These are phyloP conservation scores for Pelargonium fulgidum DNA, from an alignment of 441 rosid genomes.

Conservation along the genomic window DNA sequence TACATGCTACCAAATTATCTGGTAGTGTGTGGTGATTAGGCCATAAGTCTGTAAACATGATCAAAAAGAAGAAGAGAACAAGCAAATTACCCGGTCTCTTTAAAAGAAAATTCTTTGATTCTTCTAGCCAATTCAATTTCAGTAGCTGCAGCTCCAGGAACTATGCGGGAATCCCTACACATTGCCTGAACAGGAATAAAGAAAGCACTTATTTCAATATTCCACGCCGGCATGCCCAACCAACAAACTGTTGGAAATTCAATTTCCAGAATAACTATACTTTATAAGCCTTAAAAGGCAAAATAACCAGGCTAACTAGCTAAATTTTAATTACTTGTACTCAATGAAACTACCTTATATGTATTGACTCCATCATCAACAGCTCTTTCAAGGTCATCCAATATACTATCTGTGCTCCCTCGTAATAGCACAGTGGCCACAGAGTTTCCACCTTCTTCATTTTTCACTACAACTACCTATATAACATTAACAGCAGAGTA, in stretches of 20 bases:
- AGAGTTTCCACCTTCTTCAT: slow-evolving; percentile 92
- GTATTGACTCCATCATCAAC: slow-evolving; percentile 99
- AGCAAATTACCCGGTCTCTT: slow-evolving; percentile 75
- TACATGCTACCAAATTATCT: background rate
- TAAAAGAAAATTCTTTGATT: slow-evolving; percentile 82
- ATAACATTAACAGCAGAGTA: slow-evolving; percentile 15
- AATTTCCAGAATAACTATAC: slow-evolving; percentile 6
- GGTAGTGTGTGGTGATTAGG: background rate
- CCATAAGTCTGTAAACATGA: background rate
- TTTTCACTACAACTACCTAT: slow-evolving; percentile 82
- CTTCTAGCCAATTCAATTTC: slow-evolving; percentile 95
- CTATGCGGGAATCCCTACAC: slow-evolving; percentile 92
- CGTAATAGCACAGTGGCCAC: slow-evolving; percentile 84
- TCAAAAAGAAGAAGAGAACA: slow-evolving; percentile 10
- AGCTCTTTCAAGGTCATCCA: slow-evolving; percentile 99
- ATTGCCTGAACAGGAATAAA: slow-evolving; percentile 54
- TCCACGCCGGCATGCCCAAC: background rate
- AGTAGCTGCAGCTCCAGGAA: slow-evolving; percentile 99
- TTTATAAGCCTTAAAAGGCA: background rate
- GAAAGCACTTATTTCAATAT: background rate
- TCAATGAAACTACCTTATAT: slow-evolving; percentile 59
- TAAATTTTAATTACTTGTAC: background rate
- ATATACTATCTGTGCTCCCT: slow-evolving; percentile 94
- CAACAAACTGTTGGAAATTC: background rate
- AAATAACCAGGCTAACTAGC: background rate